Percentiles rank a stretch among this genome's conserved stretches.
Evolutionary conservation across 805 yeast species (phyloP).

Genomic region (Barnettozyma botsteinii): DNA sequence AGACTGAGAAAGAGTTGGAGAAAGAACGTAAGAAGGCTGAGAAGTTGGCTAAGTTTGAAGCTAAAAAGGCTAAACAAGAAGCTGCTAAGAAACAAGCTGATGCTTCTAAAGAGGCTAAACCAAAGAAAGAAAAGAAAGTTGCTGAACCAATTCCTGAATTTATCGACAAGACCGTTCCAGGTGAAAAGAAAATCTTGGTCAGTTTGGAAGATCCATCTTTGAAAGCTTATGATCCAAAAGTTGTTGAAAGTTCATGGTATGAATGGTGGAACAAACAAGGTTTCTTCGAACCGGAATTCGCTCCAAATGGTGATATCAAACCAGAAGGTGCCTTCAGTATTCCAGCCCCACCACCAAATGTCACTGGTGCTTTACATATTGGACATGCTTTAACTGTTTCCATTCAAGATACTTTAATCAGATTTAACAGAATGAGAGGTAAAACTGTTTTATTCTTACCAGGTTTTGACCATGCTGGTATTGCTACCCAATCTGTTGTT

Average conservation of each 20-base stretch:
- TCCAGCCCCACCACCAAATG: constrained; percentile 99
- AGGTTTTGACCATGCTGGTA: constrained; percentile 99
- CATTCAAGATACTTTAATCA: constrained; percentile 87
- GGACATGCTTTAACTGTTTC: constrained; percentile 97
- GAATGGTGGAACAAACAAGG: constrained; percentile 93
- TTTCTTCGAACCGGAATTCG: constrained; percentile 80
- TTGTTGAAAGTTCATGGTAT: constrained; percentile 96
- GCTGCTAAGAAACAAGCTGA: constrained; percentile 36
- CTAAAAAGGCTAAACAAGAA: constrained; percentile 72
- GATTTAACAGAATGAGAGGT: constrained; percentile 96
- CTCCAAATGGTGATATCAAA: constrained; percentile 64
- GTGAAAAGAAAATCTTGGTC: constrained; percentile 87
- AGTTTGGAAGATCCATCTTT: constrained; percentile 87
- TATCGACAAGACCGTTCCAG: constrained; percentile 75
- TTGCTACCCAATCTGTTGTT: constrained; percentile 96
- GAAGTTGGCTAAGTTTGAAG: constrained; percentile 79
- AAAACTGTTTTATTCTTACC: constrained; percentile 89
- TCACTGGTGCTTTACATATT: constrained; percentile 96
- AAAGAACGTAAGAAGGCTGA: constrained; percentile 87
- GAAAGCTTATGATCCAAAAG: constrained; percentile 88
- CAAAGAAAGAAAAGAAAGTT: constrained; percentile 65
- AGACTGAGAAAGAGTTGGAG: constrained; percentile 77
- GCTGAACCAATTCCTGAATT: constrained; percentile 78
- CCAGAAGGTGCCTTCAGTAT: constrained; percentile 84
- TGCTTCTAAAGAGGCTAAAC: constrained; percentile 40